phyloP scores from a whole-genome alignment of 108 stramenopile species.

The Fragilaria crotonensis region DNA sequence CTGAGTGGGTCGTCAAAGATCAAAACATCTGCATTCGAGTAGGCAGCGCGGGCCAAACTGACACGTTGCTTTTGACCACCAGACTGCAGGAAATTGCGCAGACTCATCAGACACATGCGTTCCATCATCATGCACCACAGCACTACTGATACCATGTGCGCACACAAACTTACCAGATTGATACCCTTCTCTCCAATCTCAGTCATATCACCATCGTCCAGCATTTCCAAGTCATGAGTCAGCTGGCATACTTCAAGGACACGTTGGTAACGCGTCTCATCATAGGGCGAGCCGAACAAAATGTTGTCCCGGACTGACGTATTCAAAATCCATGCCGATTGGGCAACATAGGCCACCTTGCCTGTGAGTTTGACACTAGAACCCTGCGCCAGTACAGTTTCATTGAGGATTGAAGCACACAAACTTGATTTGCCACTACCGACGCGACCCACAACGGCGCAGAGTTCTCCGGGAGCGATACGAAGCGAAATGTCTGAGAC shows the following conservation, averaged over 20 bases:
- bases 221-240: conserved; percentile 58
- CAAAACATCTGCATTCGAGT: conserved; percentile 65
- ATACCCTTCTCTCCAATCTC: conserved; percentile 95
- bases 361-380: conserved; percentile 44
- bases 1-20: conserved; percentile 83
- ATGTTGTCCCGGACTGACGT: conserved; percentile 91
- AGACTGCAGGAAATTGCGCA: neutral
- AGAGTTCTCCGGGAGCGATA: conserved; percentile 59
- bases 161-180: conserved; percentile 53
- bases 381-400: conserved; percentile 47
- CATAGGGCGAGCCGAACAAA: conserved; percentile 73
- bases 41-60: conserved; percentile 78
- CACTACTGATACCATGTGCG: too few relatives aligned
- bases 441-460: conserved; percentile 81
- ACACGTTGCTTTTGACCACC: conserved; percentile 62
- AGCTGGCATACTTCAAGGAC: conserved; percentile 74
- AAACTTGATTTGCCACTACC: conserved; percentile 78
- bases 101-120: too few relatives aligned
- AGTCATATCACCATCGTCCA: conserved; percentile 73
- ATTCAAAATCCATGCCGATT: conserved; percentile 91
- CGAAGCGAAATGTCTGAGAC: conserved; percentile 29
- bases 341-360: conserved; percentile 72
- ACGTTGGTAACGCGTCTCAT: conserved; percentile 63
- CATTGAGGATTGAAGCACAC: conserved; percentile 66
- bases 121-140: too few relatives aligned